A percentile compares a stretch with the other conserved stretches of the same genome.
Evolutionary conservation across 495 filamentous ascomycete species (phyloP).

Genomic region (Cercophora samala): DNA sequence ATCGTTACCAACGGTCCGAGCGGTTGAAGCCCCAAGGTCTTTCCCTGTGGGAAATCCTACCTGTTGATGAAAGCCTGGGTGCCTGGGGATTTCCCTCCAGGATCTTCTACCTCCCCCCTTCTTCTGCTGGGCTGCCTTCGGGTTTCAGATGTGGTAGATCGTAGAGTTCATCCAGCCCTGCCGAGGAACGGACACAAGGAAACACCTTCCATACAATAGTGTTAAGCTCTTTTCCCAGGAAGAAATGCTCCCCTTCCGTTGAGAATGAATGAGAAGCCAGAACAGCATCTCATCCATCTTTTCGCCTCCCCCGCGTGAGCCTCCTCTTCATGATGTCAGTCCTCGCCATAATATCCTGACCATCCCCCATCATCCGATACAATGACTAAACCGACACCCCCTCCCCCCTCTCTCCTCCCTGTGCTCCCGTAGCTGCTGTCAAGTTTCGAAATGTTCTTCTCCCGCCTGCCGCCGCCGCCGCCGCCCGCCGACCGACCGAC

Average conservation of each 20-base stretch:
- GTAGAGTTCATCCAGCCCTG: not conserved
- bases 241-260: not conserved
- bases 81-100: not conserved
- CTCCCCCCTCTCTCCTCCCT: not conserved
- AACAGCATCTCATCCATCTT: not conserved
- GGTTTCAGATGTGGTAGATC: not conserved
- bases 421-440: not conserved
- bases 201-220: not conserved
- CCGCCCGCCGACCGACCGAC: not conserved
- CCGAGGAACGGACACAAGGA: not conserved
- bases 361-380: not conserved
- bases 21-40: not conserved
- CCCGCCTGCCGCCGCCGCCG: no score
- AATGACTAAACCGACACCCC: not conserved
- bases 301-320: not conserved
- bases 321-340: not conserved
- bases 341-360: not conserved
- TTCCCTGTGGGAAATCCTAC: not conserved
- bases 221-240: not conserved
- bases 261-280: not conserved
- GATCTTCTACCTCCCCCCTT: not conserved
- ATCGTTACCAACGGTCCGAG: not conserved
- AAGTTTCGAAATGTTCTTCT: not conserved
- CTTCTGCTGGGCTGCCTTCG: not conserved
- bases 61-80: not conserved